These are phyloP conservation scores for Fraxinus floribunda DNA, from an alignment of 305 asterid genomes.

Conservation along the genomic window DNA sequence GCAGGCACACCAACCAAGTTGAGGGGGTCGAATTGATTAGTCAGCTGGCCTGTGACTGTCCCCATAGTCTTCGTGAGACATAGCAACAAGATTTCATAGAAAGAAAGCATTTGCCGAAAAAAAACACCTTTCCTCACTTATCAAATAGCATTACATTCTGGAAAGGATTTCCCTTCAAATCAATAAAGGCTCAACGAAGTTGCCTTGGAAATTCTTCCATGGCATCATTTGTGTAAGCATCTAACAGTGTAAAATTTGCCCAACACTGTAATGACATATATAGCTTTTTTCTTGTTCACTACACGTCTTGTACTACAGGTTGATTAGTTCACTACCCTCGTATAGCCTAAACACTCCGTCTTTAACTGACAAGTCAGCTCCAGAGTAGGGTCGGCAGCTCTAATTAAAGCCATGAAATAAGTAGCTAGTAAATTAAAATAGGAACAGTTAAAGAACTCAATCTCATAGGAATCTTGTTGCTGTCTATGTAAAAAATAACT, in stretches of 20 bases:
- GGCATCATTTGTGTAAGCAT: conserved; percentile 24
- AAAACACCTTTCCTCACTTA: too few relatives aligned
- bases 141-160: too few relatives aligned
- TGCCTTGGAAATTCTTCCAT: conserved; percentile 80
- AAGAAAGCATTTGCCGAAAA: conserved; percentile 42
- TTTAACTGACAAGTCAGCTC: background rate
- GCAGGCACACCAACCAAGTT: too few relatives aligned
- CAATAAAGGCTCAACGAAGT: conserved; percentile 61
- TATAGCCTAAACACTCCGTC: background rate
- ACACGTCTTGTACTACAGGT: background rate
- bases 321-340: background rate
- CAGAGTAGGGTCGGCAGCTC: background rate
- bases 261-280: background rate
- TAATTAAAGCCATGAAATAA: background rate
- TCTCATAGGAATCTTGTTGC: background rate
- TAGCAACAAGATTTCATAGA: too few relatives aligned
- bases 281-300: background rate
- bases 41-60: conserved; percentile 78
- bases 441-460: background rate
- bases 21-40: too few relatives aligned
- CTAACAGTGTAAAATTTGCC: background rate
- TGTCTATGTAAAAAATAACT: background rate
- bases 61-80: conserved; percentile 5
- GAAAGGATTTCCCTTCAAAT: too few relatives aligned
- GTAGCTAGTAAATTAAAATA: background rate